Percentiles rank a stretch among this genome's conserved stretches.
These are phyloP conservation scores for Speleostelium caveatum DNA, from an alignment of 78 protist species.

Conservation along the genomic window DNA sequence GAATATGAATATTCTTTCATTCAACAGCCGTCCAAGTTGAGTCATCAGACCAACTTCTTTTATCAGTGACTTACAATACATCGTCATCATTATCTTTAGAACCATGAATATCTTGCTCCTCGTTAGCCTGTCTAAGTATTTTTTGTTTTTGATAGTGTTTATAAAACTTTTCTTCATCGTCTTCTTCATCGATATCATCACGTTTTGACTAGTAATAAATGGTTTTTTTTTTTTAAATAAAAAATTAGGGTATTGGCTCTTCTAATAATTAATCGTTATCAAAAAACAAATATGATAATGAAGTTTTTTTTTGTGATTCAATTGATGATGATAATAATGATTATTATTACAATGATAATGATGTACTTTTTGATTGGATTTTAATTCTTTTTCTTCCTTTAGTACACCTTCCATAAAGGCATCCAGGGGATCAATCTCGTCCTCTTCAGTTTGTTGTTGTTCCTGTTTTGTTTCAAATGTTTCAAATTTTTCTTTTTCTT, in stretches of 20 bases:
- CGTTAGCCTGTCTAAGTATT: too few species aligned
- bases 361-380: not conserved
- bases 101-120: too few species aligned
- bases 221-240: not conserved
- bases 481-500: too few species aligned
- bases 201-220: slow-evolving; percentile 12
- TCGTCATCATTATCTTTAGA: not conserved
- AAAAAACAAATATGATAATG: not conserved
- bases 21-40: slow-evolving; percentile 1
- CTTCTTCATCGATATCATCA: slow-evolving; percentile 71
- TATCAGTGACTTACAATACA: not conserved
- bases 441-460: slow-evolving; percentile 38
- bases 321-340: not conserved
- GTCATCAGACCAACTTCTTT: slow-evolving; percentile 29
- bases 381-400: not conserved
- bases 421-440: slow-evolving; percentile 78
- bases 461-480: not conserved
- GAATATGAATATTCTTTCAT: slow-evolving; percentile 20
- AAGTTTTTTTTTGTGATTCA: not conserved
- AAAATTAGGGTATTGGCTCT: not conserved
- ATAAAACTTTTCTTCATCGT: slow-evolving; percentile 57
- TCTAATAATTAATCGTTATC: not conserved
- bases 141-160: slow-evolving; percentile 33
- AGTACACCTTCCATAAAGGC: slow-evolving; percentile 64
- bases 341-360: not conserved